Evolutionary conservation across 2,329 filamentous ascomycete species (phyloP).

Genomic region (Davidsoniella neocaledoniae): DNA sequence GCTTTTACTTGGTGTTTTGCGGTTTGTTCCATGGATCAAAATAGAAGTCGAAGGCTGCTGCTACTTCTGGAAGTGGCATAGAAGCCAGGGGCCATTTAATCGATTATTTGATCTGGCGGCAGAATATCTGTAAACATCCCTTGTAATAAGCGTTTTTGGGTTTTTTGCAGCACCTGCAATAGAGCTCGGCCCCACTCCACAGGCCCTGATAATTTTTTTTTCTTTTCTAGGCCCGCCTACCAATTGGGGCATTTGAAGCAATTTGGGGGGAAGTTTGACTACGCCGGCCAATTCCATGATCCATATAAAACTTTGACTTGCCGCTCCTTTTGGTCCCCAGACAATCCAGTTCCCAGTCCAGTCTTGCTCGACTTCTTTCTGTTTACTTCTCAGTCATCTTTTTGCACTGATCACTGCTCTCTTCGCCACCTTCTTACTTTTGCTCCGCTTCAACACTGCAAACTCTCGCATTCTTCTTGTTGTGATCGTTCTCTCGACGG

Average conservation of each 20-base stretch:
- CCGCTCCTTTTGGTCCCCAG: conserved; percentile 5
- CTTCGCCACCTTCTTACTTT: neutral
- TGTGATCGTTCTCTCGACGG: conserved; percentile 1
- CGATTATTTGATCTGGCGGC: neutral
- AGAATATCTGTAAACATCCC: too few species aligned
- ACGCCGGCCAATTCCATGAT: neutral
- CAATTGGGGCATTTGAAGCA: neutral
- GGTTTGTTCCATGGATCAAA: neutral
- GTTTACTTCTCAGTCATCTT: conserved; percentile 1
- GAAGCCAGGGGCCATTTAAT: neutral
- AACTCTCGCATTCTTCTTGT: neutral
- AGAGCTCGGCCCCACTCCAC: conserved; percentile 11
- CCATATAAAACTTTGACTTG: conserved; percentile 12
- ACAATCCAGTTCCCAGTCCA: neutral
- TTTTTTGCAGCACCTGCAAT: neutral
- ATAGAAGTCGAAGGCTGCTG: neutral
- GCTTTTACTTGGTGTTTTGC: too few species aligned
- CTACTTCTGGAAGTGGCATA: neutral
- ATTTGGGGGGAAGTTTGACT: neutral
- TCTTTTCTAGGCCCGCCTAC: neutral
- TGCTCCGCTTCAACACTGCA: neutral
- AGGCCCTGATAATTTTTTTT: conserved; percentile 12
- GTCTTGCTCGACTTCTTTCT: conserved; percentile 1
- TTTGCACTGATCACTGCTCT: neutral
- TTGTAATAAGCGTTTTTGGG: too few species aligned